Percentiles rank a stretch among this genome's conserved stretches.
These are phyloP conservation scores for Boletus fagicola DNA, from an alignment of 768 basidiomycete genomes.

Conservation along the genomic window DNA sequence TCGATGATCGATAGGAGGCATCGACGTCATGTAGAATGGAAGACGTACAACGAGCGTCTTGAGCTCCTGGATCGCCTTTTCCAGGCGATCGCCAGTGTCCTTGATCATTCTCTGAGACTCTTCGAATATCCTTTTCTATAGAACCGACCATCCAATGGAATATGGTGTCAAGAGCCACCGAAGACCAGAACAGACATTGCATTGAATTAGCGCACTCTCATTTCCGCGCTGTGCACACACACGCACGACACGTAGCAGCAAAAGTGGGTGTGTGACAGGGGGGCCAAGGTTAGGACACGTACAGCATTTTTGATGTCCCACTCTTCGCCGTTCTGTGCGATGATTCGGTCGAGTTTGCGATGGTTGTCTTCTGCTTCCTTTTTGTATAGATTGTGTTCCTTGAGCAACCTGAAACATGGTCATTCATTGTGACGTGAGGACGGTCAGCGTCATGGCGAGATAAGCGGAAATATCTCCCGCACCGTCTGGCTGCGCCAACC, in stretches of 20 bases:
- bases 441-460: slow-evolving; percentile 12
- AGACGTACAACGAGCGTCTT: slow-evolving; percentile 64
- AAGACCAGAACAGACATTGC: slow-evolving; percentile 9
- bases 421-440: slow-evolving; percentile 11
- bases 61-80: slow-evolving; percentile 60
- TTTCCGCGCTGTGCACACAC: slow-evolving; percentile 31
- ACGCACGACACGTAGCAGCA: slow-evolving; percentile 19
- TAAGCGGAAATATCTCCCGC: slow-evolving; percentile 23
- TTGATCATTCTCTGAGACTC: slow-evolving; percentile 81
- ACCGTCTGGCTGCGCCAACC: slow-evolving; percentile 65
- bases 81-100: slow-evolving; percentile 62
- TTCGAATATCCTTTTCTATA: slow-evolving; percentile 62
- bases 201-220: slow-evolving; percentile 26
- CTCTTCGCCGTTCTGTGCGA: slow-evolving; percentile 59
- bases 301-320: slow-evolving; percentile 81
- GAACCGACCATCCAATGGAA: slow-evolving; percentile 4
- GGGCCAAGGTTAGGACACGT: slow-evolving; percentile 31
- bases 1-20: slow-evolving; percentile 9
- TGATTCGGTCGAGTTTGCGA: slow-evolving; percentile 58
- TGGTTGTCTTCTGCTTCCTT: slow-evolving; percentile 62
- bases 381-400: slow-evolving; percentile 65
- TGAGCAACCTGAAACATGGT: slow-evolving; percentile 48
- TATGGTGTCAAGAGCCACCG: slow-evolving; percentile 15
- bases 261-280: slow-evolving; percentile 3
- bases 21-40: slow-evolving; percentile 21